A percentile compares a stretch with the other conserved stretches of the same genome.
phyloP scores from a whole-genome alignment of 202 grass and related monocot species.

The Alloteropsis angusta region DNA sequence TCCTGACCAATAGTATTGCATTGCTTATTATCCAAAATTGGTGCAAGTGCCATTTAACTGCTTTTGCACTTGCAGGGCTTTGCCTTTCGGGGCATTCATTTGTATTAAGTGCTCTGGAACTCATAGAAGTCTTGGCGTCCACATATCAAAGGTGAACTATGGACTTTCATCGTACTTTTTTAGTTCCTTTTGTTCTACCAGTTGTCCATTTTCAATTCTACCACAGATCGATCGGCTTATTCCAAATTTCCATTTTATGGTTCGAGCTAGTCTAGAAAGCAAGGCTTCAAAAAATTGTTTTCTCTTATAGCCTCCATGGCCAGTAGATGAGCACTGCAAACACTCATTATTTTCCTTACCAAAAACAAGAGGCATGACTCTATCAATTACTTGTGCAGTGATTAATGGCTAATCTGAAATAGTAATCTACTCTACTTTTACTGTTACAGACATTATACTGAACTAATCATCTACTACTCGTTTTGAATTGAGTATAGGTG shows the following conservation, averaged over 20 bases:
- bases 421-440: neutral
- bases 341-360: neutral
- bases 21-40: neutral
- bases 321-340: neutral
- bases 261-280: neutral
- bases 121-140: constrained; percentile 90
- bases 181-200: neutral
- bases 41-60: constrained; percentile 1
- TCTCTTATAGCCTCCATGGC: neutral
- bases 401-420: neutral
- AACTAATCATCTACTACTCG: neutral
- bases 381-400: neutral
- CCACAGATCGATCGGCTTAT: neutral
- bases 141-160: constrained; percentile 69
- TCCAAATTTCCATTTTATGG: neutral
- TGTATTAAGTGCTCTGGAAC: constrained; percentile 95
- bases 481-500: constrained; percentile 33
- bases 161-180: neutral
- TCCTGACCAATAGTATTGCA: neutral
- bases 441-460: neutral
- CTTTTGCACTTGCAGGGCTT: constrained; percentile 35
- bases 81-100: constrained; percentile 80
- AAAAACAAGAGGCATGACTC: neutral
- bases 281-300: neutral
- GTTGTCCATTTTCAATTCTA: neutral